Evolutionary conservation across 106 monocot species (phyloP).

Genomic region (Gastrodia elata): DNA sequence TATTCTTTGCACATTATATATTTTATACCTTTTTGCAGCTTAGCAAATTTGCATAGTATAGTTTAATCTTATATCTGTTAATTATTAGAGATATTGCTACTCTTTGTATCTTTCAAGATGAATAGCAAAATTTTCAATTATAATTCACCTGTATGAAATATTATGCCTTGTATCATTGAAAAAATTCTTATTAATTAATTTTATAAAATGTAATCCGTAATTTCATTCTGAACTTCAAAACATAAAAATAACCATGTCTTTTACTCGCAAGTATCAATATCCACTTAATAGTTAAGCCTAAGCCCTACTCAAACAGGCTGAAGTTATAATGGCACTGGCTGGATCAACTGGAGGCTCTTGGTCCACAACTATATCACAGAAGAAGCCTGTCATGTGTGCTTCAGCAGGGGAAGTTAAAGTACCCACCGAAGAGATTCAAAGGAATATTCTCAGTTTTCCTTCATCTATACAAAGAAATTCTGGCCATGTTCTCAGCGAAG

Average conservation of each 20-base stretch:
- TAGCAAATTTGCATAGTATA: too few species aligned
- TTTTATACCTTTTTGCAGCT: background rate
- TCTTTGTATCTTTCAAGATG: too few species aligned
- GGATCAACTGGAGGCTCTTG: slow-evolving; percentile 47
- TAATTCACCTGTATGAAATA: too few species aligned
- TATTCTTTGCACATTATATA: background rate
- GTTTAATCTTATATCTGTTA: too few species aligned
- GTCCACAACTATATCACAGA: slow-evolving; percentile 24
- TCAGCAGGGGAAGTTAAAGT: slow-evolving; percentile 18
- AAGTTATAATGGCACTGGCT: slow-evolving; percentile 56
- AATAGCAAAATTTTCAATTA: too few species aligned
- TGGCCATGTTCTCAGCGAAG: slow-evolving; percentile 3
- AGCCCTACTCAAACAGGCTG: slow-evolving; percentile 24
- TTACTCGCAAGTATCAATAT: too few species aligned
- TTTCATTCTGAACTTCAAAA: too few species aligned
- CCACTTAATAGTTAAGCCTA: background rate
- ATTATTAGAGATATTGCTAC: too few species aligned
- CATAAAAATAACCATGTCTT: too few species aligned
- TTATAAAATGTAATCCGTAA: too few species aligned
- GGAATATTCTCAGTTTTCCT: slow-evolving; percentile 8
- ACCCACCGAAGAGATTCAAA: slow-evolving; percentile 5
- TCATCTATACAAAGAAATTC: slow-evolving; percentile 5
- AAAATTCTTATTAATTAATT: too few species aligned
- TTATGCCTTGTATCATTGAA: too few species aligned
- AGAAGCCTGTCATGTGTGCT: slow-evolving; percentile 12